A percentile compares a stretch with the other conserved stretches of the same genome.
phyloP scores from a whole-genome alignment of 2,329 filamentous ascomycete genomes.

The Fusarium tanahbumbuense region DNA sequence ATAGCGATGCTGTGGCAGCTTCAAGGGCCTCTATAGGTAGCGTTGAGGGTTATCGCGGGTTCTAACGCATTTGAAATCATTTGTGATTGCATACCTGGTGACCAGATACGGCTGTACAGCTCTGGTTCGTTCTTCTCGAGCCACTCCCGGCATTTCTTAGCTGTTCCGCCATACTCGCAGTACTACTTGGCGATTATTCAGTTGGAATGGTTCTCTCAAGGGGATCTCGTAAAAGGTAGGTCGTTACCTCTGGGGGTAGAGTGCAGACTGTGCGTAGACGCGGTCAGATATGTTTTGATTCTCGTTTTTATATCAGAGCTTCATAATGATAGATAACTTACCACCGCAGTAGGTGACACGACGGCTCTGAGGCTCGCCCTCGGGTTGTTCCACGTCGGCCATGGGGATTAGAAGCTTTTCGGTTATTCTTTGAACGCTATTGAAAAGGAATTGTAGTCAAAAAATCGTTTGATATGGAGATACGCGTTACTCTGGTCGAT shows the following conservation, averaged over 20 bases:
- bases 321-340: constrained; percentile 53
- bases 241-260: constrained; percentile 71
- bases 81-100: constrained; percentile 70
- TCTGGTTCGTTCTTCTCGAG: constrained; percentile 78
- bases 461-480: constrained; percentile 39
- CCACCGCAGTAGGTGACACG: constrained; percentile 69
- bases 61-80: not conserved
- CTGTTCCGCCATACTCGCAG: constrained; percentile 97
- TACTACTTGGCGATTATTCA: constrained; percentile 71
- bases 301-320: constrained; percentile 13
- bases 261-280: constrained; percentile 65
- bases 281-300: constrained; percentile 29
- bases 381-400: constrained; percentile 65
- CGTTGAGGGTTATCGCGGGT: constrained; percentile 9
- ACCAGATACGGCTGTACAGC: constrained; percentile 86
- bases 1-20: constrained; percentile 86
- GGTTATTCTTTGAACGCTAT: not conserved
- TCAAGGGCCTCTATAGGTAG: constrained; percentile 75
- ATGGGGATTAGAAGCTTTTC: constrained; percentile 51
- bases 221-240: constrained; percentile 7
- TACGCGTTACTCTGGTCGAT: constrained; percentile 45
- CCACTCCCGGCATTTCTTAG: constrained; percentile 98
- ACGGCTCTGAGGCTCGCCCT: constrained; percentile 63
- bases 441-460: constrained; percentile 24
- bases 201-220: constrained; percentile 25